Percentiles rank a stretch among this genome's conserved stretches.
Conservation (phyloP, 495 filamentous ascomycete genomes). For the Lepidopterella palustris region DNA sequence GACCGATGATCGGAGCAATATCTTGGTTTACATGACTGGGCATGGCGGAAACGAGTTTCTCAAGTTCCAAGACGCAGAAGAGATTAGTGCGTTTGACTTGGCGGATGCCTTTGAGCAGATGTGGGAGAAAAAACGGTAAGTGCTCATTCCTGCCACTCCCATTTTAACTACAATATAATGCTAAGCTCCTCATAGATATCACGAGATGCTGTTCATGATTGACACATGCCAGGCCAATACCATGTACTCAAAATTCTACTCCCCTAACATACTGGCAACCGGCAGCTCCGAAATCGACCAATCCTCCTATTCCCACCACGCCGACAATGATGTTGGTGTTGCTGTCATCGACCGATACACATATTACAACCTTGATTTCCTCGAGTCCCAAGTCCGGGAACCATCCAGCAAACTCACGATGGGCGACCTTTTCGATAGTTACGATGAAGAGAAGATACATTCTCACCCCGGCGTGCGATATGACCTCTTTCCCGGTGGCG, state of each 20-base stretch:
- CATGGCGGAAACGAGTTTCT: constrained; percentile 98
- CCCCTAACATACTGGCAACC: constrained; percentile 92
- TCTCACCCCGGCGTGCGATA: constrained; percentile 86
- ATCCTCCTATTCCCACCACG: constrained; percentile 92
- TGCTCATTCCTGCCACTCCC: not conserved
- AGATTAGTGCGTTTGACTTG: constrained; percentile 92
- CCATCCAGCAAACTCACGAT: constrained; percentile 76
- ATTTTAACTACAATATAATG: not conserved
- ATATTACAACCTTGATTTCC: constrained; percentile 96
- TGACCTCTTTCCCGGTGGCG: constrained; percentile 81
- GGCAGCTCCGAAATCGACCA: constrained; percentile 90
- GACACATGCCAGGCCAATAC: constrained; percentile 99
- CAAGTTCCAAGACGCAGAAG: constrained; percentile 97
- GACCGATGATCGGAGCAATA: constrained; percentile 90
- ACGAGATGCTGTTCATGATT: constrained; percentile 99
- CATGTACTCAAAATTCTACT: constrained; percentile 97
- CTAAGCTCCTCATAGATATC: constrained; percentile 49
- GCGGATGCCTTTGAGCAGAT: constrained; percentile 99
- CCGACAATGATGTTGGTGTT: constrained; percentile 94
- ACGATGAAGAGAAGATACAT: constrained; percentile 91
- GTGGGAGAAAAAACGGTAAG: constrained; percentile 96
- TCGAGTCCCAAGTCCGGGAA: constrained; percentile 82
- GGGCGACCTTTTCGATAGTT: constrained; percentile 91
- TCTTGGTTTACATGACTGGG: constrained; percentile 97
- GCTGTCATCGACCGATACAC: constrained; percentile 98